These are phyloP conservation scores for Flaveria bidentis DNA, from an alignment of 129 eudicot species.

Conservation along the genomic window DNA sequence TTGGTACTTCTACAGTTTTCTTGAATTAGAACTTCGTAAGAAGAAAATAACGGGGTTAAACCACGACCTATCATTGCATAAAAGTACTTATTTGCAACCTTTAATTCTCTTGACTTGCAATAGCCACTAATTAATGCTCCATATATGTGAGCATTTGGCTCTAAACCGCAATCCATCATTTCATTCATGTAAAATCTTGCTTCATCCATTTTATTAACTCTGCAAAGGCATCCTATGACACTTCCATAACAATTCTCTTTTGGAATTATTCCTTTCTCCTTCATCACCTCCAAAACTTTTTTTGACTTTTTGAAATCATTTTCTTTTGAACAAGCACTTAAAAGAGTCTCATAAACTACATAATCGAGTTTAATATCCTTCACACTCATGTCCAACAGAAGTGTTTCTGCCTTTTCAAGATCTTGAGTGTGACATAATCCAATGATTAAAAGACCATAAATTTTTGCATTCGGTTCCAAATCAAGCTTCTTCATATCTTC, in stretches of 20 bases:
- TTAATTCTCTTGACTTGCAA: constrained; percentile 34
- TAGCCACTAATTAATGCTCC: constrained; percentile 37
- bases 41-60: constrained; percentile 18
- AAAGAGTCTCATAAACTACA: constrained; percentile 28
- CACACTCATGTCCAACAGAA: constrained; percentile 26
- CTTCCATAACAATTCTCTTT: constrained; percentile 30
- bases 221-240: constrained; percentile 30
- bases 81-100: constrained; percentile 41
- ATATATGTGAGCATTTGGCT: constrained; percentile 34
- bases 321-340: constrained; percentile 32
- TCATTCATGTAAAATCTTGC: constrained; percentile 40
- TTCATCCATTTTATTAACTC: constrained; percentile 37
- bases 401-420: constrained; percentile 45
- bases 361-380: constrained; percentile 26
- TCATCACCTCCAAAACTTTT: constrained; percentile 35
- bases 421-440: constrained; percentile 58
- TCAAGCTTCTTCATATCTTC: constrained; percentile 67
- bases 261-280: constrained; percentile 28
- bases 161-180: constrained; percentile 40
- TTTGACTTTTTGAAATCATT: constrained; percentile 18
- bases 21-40: constrained; percentile 26
- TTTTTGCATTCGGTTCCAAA: constrained; percentile 53
- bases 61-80: constrained; percentile 34
- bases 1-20: constrained; percentile 36
- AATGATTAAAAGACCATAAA: constrained; percentile 54